phyloP scores from a whole-genome alignment of 805 yeast species.

The Ogataea degrootiae region DNA sequence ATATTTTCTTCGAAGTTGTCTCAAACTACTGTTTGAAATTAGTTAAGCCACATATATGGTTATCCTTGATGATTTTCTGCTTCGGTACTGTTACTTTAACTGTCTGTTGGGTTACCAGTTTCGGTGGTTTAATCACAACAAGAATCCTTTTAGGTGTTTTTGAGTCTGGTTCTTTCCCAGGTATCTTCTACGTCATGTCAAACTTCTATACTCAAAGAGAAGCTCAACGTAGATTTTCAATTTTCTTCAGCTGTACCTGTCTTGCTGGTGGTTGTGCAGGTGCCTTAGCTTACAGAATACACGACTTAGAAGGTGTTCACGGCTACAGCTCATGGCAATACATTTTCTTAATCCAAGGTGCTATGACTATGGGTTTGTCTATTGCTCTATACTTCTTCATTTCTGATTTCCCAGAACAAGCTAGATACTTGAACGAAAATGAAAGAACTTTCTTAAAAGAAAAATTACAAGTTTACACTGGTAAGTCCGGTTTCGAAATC shows the following conservation, averaged over 20 bases:
- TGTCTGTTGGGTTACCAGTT: conserved; percentile 59
- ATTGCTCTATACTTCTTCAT: conserved; percentile 39
- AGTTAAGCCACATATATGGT: conserved; percentile 62
- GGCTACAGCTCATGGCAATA: conserved; percentile 45
- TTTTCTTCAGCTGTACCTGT: conserved; percentile 66
- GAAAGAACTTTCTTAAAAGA: conserved; percentile 53
- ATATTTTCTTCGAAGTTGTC: conserved; percentile 57
- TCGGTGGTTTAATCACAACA: conserved; percentile 55
- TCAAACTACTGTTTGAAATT: conserved; percentile 58
- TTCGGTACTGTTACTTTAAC: conserved; percentile 64
- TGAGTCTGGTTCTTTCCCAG: conserved; percentile 73
- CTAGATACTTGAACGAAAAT: conserved; percentile 45
- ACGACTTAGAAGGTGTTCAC: conserved; percentile 45
- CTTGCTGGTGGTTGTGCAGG: conserved; percentile 80
- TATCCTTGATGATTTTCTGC: conserved; percentile 50
- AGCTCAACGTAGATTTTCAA: conserved; percentile 63
- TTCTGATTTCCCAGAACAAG: conserved; percentile 71
- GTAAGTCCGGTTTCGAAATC: conserved; percentile 45
- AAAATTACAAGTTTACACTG: conserved; percentile 53
- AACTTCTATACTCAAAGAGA: conserved; percentile 62
- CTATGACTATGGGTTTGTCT: conserved; percentile 32
- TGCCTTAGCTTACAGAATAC: conserved; percentile 61
- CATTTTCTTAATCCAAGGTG: conserved; percentile 38
- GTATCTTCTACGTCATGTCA: conserved; percentile 64
- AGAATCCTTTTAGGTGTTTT: conserved; percentile 63